phyloP scores from a whole-genome alignment of 225 moss, liverwort and hornwort species.

The Rhytidiadelphus loreus region DNA sequence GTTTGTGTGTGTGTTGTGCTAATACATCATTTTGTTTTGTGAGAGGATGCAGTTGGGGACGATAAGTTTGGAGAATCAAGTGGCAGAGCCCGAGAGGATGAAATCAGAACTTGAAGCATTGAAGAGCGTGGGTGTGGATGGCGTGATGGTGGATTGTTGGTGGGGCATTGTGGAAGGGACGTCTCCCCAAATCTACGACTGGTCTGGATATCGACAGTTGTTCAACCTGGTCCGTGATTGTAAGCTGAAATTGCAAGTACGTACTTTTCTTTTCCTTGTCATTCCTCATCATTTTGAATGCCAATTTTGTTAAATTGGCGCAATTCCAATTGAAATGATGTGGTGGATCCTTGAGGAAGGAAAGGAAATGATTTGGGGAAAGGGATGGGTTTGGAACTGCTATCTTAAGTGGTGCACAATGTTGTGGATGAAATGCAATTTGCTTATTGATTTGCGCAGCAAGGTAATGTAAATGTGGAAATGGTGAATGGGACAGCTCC shows the following conservation, averaged over 20 bases:
- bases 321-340: neutral
- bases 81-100: constrained; percentile 36
- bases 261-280: neutral
- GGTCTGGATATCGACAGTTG: constrained; percentile 47
- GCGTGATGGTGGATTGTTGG: constrained; percentile 73
- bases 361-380: no score
- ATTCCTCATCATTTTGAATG: neutral
- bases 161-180: constrained; percentile 64
- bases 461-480: neutral
- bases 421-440: neutral
- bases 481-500: neutral
- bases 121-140: constrained; percentile 46
- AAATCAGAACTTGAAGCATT: constrained; percentile 32
- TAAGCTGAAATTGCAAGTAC: constrained; percentile 50
- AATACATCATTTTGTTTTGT: neutral
- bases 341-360: neutral
- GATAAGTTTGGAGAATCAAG: constrained; percentile 41
- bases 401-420: no score
- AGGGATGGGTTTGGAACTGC: fast-evolving
- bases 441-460: neutral
- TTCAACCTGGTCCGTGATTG: constrained; percentile 38
- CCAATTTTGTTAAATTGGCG: neutral
- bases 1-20: no score
- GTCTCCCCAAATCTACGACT: constrained; percentile 29
- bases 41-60: constrained; percentile 29